phyloP scores from a whole-genome alignment of 345 rosid genomes.

The Gossypium turneri region DNA sequence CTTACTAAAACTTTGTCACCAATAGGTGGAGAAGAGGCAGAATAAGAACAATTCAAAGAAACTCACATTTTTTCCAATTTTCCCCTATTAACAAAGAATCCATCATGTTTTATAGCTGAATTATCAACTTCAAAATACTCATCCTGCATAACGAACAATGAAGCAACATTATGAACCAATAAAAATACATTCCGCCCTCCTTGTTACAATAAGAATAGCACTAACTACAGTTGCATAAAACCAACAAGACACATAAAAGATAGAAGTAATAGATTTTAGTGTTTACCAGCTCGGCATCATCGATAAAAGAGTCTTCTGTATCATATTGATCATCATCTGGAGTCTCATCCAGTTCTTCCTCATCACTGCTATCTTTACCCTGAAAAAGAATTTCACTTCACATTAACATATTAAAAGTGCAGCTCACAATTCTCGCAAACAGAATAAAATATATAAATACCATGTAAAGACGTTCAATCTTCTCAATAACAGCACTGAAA shows the following conservation, averaged over 20 bases:
- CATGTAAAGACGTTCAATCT: constrained; percentile 95
- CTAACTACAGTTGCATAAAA: background rate
- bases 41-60: constrained; percentile 8
- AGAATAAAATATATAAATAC: constrained; percentile 28
- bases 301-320: constrained; percentile 94
- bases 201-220: background rate
- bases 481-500: constrained; percentile 84
- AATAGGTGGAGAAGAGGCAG: background rate
- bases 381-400: constrained; percentile 28
- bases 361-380: constrained; percentile 97
- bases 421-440: background rate
- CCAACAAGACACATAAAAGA: constrained; percentile 1
- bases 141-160: constrained; percentile 52
- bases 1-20: background rate
- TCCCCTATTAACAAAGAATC: constrained; percentile 92
- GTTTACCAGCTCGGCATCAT: constrained; percentile 89
- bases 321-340: constrained; percentile 96
- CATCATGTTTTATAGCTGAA: constrained; percentile 79
- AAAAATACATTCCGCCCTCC: background rate
- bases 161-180: constrained; percentile 9
- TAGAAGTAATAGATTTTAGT: constrained; percentile 2
- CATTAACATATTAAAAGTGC: constrained; percentile 18
- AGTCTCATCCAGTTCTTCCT: constrained; percentile 71
- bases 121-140: constrained; percentile 96
- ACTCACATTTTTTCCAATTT: constrained; percentile 81